Percentiles rank a stretch among this genome's conserved stretches.
Conservation (phyloP, 1,284 basidiomycete species). For the Volvariella surrecta region DNA sequence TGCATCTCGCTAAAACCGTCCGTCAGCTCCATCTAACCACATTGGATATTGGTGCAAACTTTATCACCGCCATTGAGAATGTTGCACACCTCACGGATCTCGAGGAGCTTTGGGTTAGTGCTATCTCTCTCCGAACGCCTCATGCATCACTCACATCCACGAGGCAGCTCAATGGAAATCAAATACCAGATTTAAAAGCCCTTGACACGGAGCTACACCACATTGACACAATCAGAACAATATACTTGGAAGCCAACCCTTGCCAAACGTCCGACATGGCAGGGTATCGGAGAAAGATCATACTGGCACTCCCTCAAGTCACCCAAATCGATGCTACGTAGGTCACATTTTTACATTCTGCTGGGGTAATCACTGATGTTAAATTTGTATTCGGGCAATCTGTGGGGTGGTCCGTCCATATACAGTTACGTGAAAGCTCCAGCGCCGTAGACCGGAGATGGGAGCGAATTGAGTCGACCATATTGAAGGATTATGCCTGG, state of each 20-base stretch:
- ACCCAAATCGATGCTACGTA: constrained; percentile 94
- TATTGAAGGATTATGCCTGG: no score
- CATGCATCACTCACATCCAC: not conserved
- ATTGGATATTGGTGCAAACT: constrained; percentile 85
- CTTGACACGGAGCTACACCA: constrained; percentile 70
- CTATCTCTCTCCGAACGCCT: not conserved
- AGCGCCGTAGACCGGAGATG: not conserved
- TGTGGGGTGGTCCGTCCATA: no score
- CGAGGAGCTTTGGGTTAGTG: constrained; percentile 89
- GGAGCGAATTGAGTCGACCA: not conserved
- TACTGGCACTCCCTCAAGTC: constrained; percentile 81
- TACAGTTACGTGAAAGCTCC: constrained; percentile 14
- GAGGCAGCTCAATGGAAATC: constrained; percentile 79
- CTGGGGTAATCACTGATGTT: no score
- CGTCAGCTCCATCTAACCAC: constrained; percentile 71
- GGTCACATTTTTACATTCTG: constrained; percentile 20
- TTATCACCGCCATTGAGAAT: constrained; percentile 72
- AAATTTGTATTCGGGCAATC: not conserved
- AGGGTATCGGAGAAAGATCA: constrained; percentile 86
- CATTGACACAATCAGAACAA: constrained; percentile 69
- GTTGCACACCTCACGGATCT: constrained; percentile 69
- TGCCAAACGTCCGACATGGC: constrained; percentile 75
- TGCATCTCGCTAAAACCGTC: constrained; percentile 2
- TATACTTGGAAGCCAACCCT: constrained; percentile 95
- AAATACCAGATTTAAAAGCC: constrained; percentile 60